Conservation (phyloP, 2,329 filamentous ascomycete genomes). For the Truncatella angustata region DNA sequence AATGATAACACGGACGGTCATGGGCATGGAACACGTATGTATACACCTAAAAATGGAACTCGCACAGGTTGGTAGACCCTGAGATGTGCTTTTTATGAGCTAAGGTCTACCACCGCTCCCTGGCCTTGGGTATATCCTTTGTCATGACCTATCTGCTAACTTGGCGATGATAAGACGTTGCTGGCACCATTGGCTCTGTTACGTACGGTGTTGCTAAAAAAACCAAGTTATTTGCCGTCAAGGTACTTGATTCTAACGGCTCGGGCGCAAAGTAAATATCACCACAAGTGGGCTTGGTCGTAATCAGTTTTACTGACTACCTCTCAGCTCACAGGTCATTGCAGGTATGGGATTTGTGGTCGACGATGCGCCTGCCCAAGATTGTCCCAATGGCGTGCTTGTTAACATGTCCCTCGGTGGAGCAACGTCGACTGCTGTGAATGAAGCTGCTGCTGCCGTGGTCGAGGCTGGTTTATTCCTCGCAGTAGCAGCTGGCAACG, state of each 20-base stretch:
- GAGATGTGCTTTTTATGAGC: too few species aligned
- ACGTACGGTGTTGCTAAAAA: slow-evolving; percentile 47
- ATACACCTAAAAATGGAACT: not conserved
- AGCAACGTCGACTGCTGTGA: slow-evolving; percentile 30
- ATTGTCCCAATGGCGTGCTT: slow-evolving; percentile 40
- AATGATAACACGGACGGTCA: slow-evolving; percentile 32
- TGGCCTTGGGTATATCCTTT: too few species aligned
- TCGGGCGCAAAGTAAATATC: slow-evolving; percentile 26
- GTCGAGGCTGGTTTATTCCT: slow-evolving; percentile 39
- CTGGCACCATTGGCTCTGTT: slow-evolving; percentile 42
- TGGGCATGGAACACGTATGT: slow-evolving; percentile 43
- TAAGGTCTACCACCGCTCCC: too few species aligned
- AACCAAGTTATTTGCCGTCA: slow-evolving; percentile 40
- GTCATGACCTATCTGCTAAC: not conserved
- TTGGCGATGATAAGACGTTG: slow-evolving; percentile 26
- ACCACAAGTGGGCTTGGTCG: not conserved
- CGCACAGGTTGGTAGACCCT: not conserved
- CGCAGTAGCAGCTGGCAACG: slow-evolving; percentile 47
- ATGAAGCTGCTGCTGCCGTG: slow-evolving; percentile 39
- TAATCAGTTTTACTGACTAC: not conserved
- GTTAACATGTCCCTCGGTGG: slow-evolving; percentile 45
- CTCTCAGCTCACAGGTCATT: slow-evolving; percentile 25
- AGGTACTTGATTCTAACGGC: slow-evolving; percentile 37
- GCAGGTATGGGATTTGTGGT: slow-evolving; percentile 39
- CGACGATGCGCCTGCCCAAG: slow-evolving; percentile 40